Evolutionary conservation across 805 yeast species (phyloP).

Genomic region (Alloascoidea hylecoeti): DNA sequence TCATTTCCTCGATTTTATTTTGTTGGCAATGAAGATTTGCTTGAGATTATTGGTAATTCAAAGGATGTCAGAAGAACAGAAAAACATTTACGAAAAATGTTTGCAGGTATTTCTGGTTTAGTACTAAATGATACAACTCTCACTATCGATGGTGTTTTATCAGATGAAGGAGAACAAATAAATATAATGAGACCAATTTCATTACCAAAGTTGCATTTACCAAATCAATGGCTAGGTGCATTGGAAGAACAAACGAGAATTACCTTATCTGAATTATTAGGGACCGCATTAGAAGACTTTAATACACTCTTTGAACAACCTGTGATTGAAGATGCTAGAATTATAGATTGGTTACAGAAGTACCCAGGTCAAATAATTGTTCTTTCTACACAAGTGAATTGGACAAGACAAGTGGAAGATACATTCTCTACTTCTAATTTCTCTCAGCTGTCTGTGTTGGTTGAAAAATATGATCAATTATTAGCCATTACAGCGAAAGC

Average conservation of each 20-base stretch:
- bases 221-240: conserved; percentile 47
- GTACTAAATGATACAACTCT: conserved; percentile 18
- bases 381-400: conserved; percentile 39
- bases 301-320: conserved; percentile 5
- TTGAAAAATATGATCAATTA: conserved; percentile 4
- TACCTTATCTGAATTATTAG: conserved; percentile 27
- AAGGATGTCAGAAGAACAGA: conserved; percentile 31
- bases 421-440: conserved; percentile 8
- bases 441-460: neutral
- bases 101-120: conserved; percentile 42
- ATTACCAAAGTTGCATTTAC: conserved; percentile 22
- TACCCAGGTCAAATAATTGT: conserved; percentile 44
- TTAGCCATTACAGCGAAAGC: conserved; percentile 18
- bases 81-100: conserved; percentile 56
- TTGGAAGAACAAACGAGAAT: conserved; percentile 39
- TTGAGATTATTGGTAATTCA: conserved; percentile 67
- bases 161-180: conserved; percentile 56
- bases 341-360: conserved; percentile 20
- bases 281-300: conserved; percentile 17
- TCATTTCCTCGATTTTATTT: conserved; percentile 74
- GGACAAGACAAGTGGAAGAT: conserved; percentile 32
- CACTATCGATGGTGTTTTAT: conserved; percentile 29
- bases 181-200: conserved; percentile 27
- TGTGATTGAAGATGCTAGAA: conserved; percentile 5
- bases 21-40: conserved; percentile 79